phyloP scores from a whole-genome alignment of 2,329 filamentous ascomycete species.

The Microdochium trichocladiopsis region DNA sequence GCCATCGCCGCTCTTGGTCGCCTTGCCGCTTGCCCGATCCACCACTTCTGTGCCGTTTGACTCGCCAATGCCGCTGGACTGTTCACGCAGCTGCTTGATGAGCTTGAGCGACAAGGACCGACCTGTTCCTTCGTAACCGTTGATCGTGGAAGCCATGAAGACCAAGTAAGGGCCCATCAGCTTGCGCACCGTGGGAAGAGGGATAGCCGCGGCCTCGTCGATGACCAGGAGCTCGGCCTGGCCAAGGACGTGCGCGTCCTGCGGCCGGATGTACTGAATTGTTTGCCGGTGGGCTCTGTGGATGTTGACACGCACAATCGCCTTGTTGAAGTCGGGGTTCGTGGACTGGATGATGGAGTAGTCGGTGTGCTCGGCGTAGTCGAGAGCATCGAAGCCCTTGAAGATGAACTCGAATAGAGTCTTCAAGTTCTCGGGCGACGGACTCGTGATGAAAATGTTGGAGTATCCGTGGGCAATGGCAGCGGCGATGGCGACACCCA shows the following conservation, averaged over 20 bases:
- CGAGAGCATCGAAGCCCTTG: constrained; percentile 92
- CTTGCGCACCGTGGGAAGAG: constrained; percentile 84
- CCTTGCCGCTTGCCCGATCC: constrained; percentile 72
- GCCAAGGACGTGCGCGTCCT: constrained; percentile 90
- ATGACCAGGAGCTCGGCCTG: constrained; percentile 95
- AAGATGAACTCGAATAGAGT: constrained; percentile 98
- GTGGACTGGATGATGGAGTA: constrained; percentile 98
- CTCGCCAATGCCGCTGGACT: constrained; percentile 63
- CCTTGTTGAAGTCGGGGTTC: constrained; percentile 98
- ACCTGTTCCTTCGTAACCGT: constrained; percentile 96
- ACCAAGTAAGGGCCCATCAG: constrained; percentile 95
- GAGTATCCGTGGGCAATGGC: constrained; percentile 95
- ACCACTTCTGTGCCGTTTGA: constrained; percentile 54
- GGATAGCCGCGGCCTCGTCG: constrained; percentile 95
- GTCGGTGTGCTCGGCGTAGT: constrained; percentile 90
- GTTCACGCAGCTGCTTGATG: constrained; percentile 93
- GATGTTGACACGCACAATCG: constrained; percentile 93
- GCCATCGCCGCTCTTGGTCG: constrained; percentile 54
- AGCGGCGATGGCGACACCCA: constrained; percentile 89
- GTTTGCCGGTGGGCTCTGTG: constrained; percentile 93
- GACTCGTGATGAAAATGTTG: constrained; percentile 98
- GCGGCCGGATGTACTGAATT: constrained; percentile 96
- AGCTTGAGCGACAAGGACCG: constrained; percentile 91
- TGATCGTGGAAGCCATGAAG: constrained; percentile 99
- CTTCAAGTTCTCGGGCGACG: constrained; percentile 96